phyloP scores from a whole-genome alignment of 2,329 filamentous ascomycete genomes.

The Aspergillus candidus region DNA sequence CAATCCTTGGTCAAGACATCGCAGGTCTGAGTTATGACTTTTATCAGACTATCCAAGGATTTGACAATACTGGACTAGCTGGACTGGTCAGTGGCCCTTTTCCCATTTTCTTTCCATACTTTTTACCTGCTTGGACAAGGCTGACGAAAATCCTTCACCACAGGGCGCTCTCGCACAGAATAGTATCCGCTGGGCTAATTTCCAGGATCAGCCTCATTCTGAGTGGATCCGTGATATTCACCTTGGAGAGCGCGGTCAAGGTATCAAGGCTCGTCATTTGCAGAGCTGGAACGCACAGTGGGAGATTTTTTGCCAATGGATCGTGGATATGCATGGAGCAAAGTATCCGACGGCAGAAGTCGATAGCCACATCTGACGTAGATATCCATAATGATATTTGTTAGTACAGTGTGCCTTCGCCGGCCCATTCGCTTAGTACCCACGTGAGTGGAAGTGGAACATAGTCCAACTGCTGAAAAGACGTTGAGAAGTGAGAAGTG shows the following conservation, averaged over 20 bases:
- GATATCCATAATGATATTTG: no score
- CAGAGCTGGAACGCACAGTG: slow-evolving; percentile 72
- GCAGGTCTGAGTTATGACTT: slow-evolving; percentile 85
- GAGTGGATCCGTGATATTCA: slow-evolving; percentile 69
- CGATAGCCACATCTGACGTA: no score
- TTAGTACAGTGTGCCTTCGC: no score
- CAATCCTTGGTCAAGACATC: slow-evolving; percentile 74
- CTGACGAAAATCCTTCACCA: background rate
- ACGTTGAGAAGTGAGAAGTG: no score
- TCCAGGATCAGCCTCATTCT: slow-evolving; percentile 66
- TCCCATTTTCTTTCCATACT: background rate
- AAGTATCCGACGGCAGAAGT: background rate
- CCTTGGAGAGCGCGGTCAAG: slow-evolving; percentile 62
- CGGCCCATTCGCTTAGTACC: no score
- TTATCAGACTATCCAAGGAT: slow-evolving; percentile 84
- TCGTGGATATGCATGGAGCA: slow-evolving; percentile 47
- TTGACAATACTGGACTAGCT: slow-evolving; percentile 83
- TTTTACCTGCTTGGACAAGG: background rate
- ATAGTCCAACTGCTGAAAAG: no score
- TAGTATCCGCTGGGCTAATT: slow-evolving; percentile 77
- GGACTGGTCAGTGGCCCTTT: slow-evolving; percentile 58
- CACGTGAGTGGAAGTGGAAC: no score
- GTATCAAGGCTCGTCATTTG: slow-evolving; percentile 63
- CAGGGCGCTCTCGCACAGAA: slow-evolving; percentile 67
- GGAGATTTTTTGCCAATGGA: slow-evolving; percentile 84